Evolutionary conservation across 2,329 filamentous ascomycete genomes (phyloP).

Genomic region (Verticillium klebahnii): DNA sequence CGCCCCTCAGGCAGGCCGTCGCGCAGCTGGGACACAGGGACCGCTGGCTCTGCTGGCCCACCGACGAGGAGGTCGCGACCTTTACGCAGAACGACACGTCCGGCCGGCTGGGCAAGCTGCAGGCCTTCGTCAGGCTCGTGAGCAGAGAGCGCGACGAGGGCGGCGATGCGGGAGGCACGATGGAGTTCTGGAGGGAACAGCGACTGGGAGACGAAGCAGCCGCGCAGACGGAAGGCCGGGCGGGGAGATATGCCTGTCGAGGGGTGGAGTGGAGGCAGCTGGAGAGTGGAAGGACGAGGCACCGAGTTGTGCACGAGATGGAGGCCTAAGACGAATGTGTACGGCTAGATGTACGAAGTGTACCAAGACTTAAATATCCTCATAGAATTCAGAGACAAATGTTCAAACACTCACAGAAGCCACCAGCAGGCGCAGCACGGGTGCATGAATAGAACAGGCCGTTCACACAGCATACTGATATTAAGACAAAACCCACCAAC

Average conservation of each 20-base stretch:
- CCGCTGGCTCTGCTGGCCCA: conserved; percentile 31
- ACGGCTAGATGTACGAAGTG: neutral
- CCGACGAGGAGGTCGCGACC: conserved; percentile 25
- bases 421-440: neutral
- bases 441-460: neutral
- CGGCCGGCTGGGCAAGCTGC: conserved; percentile 6
- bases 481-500: neutral
- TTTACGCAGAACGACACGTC: conserved; percentile 20
- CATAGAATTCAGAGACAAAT: neutral
- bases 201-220: neutral
- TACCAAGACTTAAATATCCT: neutral
- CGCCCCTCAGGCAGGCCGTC: conserved; percentile 22
- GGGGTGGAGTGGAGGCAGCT: neutral
- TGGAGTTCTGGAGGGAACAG: neutral
- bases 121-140: neutral
- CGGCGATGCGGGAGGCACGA: neutral
- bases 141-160: neutral
- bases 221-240: neutral
- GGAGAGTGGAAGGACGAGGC: neutral
- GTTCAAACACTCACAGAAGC: neutral
- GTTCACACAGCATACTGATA: neutral
- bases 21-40: conserved; percentile 17
- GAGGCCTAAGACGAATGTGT: neutral
- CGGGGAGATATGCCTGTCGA: neutral
- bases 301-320: neutral